Conservation (phyloP, 768 basidiomycete genomes). For the Inosperma sp. region DNA sequence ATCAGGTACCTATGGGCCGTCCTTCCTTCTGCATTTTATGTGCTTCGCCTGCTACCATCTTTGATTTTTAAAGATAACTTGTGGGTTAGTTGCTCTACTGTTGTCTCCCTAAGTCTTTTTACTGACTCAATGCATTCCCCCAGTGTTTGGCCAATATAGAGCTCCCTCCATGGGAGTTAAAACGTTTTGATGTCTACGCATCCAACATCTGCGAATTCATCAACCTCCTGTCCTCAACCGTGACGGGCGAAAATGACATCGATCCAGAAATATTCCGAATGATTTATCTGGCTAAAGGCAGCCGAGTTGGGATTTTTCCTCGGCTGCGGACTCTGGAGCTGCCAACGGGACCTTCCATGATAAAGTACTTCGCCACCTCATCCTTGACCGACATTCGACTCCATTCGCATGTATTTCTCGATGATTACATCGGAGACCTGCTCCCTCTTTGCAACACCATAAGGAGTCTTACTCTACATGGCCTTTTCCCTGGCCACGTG, state of each 20-base stretch:
- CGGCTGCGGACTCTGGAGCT: background rate
- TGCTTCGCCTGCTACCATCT: background rate
- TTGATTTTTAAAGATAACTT: background rate
- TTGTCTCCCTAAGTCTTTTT: background rate
- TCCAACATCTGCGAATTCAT: background rate
- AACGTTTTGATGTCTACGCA: background rate
- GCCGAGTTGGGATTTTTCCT: background rate
- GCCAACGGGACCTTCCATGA: background rate
- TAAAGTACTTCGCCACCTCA: background rate
- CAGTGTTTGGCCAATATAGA: background rate
- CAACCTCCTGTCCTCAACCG: background rate
- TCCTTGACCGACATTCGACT: background rate
- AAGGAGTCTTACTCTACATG: background rate
- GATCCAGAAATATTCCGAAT: background rate
- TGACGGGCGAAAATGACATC: background rate
- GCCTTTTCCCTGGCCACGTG: background rate
- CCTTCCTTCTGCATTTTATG: background rate
- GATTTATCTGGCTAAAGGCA: background rate
- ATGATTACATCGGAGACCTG: background rate
- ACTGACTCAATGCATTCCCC: background rate
- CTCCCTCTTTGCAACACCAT: background rate
- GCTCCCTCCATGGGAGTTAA: background rate
- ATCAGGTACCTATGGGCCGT: no score
- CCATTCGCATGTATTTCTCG: background rate
- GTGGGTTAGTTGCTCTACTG: background rate